Conservation (phyloP, 164 flowering plant species). For the Aristolochia contorta region DNA sequence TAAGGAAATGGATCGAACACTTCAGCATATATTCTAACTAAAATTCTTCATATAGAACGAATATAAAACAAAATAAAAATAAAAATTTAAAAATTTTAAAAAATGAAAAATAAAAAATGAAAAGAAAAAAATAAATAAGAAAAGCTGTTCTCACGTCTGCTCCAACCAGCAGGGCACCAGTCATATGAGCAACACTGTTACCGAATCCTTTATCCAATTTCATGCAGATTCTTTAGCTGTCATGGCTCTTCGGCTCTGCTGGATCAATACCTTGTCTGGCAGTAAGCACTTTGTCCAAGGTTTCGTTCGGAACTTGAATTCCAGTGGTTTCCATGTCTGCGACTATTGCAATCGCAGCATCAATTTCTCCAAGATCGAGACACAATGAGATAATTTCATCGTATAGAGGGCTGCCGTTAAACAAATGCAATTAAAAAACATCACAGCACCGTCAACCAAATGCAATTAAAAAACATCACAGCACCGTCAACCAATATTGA, state of each 20-base stretch:
- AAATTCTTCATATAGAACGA: no score
- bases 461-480: no score
- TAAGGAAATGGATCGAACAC: no score
- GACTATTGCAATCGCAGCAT: conserved; percentile 86
- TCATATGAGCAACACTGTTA: background rate
- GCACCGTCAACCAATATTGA: no score
- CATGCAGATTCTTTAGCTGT: background rate
- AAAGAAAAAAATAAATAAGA: no score
- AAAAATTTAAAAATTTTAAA: no score
- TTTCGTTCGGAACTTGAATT: conserved; percentile 63
- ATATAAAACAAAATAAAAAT: no score
- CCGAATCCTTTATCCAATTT: background rate
- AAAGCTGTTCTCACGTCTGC: no score
- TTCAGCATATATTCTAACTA: no score
- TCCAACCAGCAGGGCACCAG: no score
- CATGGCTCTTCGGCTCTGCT: conserved; percentile 1
- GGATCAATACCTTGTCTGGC: conserved; percentile 36
- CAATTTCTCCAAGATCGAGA: conserved; percentile 83
- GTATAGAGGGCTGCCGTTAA: conserved; percentile 62
- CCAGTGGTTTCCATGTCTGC: conserved; percentile 89
- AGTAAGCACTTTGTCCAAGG: conserved; percentile 67
- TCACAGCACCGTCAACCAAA: background rate
- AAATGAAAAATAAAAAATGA: no score
- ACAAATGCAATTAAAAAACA: background rate
- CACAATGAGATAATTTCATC: conserved; percentile 77